Evolutionary conservation across 2,329 filamentous ascomycete species (phyloP).

Genomic region (Claviceps purpurea): DNA sequence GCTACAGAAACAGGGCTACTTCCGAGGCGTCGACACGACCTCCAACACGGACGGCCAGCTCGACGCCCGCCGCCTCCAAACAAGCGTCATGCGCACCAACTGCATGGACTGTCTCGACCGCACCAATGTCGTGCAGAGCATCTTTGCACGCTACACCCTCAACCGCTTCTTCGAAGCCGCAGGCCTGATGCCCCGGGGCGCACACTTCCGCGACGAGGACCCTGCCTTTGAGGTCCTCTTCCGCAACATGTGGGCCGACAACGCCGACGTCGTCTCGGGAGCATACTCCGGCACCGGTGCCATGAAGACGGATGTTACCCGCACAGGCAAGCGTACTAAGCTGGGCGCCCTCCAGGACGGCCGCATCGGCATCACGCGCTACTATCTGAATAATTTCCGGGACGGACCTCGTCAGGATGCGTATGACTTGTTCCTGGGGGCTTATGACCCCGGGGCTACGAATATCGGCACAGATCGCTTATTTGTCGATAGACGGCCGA

Average conservation of each 20-base stretch:
- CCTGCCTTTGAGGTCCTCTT: conserved; percentile 77
- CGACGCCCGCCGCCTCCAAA: conserved; percentile 71
- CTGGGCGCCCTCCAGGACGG: conserved; percentile 75
- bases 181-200: conserved; percentile 62
- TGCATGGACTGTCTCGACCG: conserved; percentile 99
- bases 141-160: conserved; percentile 81
- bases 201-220: conserved; percentile 65
- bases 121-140: conserved; percentile 95
- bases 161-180: conserved; percentile 80
- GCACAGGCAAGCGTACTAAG: conserved; percentile 80
- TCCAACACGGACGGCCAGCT: conserved; percentile 55
- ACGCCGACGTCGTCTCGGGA: conserved; percentile 86
- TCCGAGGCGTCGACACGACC: conserved; percentile 79
- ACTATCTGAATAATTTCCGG: conserved; percentile 85
- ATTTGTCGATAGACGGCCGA: conserved; percentile 72
- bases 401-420: conserved; percentile 92
- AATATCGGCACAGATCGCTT: conserved; percentile 58
- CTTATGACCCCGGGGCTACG: conserved; percentile 62
- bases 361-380: conserved; percentile 77
- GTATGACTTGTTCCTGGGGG: conserved; percentile 86
- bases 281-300: conserved; percentile 93
- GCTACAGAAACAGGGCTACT: conserved; percentile 73
- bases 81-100: conserved; percentile 87
- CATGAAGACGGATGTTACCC: conserved; percentile 94
- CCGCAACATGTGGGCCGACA: conserved; percentile 97